These are phyloP conservation scores for Xylaria sp. DNA, from an alignment of 2,329 filamentous ascomycete species.

Conservation along the genomic window DNA sequence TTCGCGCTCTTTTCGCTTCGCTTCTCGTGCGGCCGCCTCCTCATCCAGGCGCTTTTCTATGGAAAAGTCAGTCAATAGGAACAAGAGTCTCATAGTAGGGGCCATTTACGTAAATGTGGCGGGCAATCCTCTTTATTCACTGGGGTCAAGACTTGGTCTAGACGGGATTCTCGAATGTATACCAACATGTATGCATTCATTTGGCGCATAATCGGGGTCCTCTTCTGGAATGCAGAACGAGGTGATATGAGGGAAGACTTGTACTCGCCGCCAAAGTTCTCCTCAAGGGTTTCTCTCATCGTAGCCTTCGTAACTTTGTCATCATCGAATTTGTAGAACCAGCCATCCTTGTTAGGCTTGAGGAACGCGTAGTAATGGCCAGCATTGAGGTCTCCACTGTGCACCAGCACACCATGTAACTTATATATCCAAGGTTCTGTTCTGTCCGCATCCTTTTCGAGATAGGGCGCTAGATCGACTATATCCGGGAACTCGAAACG, in stretches of 20 bases:
- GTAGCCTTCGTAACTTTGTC: constrained; percentile 96
- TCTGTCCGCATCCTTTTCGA: constrained; percentile 83
- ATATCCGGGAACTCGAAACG: constrained; percentile 86
- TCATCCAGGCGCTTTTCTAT: constrained; percentile 77
- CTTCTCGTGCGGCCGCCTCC: constrained; percentile 77
- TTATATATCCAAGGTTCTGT: constrained; percentile 92
- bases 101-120: constrained; percentile 71
- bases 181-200: constrained; percentile 99
- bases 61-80: constrained; percentile 15
- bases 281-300: constrained; percentile 87
- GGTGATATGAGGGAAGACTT: constrained; percentile 53
- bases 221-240: constrained; percentile 58
- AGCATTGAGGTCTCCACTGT: constrained; percentile 95
- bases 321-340: constrained; percentile 97
- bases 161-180: constrained; percentile 84
- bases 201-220: constrained; percentile 64
- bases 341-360: constrained; percentile 89
- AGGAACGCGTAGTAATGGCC: constrained; percentile 98
- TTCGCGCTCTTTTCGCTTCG: constrained; percentile 83
- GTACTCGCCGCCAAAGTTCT: constrained; percentile 95
- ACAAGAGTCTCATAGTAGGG: constrained; percentile 29
- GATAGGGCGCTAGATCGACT: constrained; percentile 84
- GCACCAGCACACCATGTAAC: constrained; percentile 91
- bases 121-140: constrained; percentile 82
- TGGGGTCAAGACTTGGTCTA: constrained; percentile 81